Conservation (phyloP, 768 basidiomycete species). For the Mrakia gelida region DNA sequence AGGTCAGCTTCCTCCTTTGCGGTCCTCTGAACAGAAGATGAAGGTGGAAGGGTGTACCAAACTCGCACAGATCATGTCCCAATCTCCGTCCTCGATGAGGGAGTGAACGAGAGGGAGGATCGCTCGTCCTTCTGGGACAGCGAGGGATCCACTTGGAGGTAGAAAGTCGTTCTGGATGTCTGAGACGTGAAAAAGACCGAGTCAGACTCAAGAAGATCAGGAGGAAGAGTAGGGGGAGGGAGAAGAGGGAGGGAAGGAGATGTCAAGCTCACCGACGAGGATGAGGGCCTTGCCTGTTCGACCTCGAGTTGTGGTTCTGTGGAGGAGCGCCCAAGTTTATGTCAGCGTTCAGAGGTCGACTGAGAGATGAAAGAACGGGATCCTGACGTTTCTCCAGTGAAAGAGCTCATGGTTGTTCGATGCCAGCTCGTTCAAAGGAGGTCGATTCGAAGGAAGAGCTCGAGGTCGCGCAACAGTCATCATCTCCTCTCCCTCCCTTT, state of each 20-base stretch:
- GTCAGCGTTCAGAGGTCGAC: neutral
- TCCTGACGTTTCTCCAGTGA: neutral
- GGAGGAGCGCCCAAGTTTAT: neutral
- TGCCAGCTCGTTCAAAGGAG: neutral
- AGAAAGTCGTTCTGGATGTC: constrained; percentile 86
- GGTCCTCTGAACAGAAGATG: neutral
- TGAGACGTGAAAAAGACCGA: neutral
- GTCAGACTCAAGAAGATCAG: too few species aligned
- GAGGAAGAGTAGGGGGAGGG: neutral
- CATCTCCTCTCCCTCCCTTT: neutral
- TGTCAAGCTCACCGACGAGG: constrained; percentile 20
- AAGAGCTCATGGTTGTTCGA: neutral
- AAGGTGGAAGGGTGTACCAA: constrained; percentile 40
- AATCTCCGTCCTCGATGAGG: constrained; percentile 51
- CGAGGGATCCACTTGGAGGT: constrained; percentile 59
- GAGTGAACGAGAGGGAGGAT: constrained; percentile 58
- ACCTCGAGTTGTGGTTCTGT: neutral
- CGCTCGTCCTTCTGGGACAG: constrained; percentile 58
- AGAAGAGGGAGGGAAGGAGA: neutral
- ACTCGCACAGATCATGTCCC: constrained; percentile 47
- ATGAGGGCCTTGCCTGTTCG: neutral
- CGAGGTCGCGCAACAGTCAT: neutral
- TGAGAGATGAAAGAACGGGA: neutral
- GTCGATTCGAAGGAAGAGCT: neutral
- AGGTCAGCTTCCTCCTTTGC: neutral